These are phyloP conservation scores for Tephrocybe sp. DNA, from an alignment of 768 basidiomycete genomes.

Conservation along the genomic window DNA sequence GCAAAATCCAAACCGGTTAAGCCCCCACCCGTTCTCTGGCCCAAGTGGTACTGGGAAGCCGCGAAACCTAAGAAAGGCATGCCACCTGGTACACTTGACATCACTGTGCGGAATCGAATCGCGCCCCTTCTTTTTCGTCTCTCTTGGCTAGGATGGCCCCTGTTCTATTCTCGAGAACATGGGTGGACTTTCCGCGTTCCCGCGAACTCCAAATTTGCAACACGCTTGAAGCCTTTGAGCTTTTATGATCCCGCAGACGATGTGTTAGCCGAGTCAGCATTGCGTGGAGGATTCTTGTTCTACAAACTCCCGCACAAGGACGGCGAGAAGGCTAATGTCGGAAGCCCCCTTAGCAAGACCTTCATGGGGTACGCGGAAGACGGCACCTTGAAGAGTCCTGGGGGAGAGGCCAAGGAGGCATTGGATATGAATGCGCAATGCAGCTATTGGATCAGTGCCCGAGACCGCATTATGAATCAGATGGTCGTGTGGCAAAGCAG, in stretches of 20 bases:
- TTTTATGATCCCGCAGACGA: slow-evolving; percentile 71
- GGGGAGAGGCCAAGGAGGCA: slow-evolving; percentile 78
- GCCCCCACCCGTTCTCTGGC: slow-evolving; percentile 69
- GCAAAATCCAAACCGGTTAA: slow-evolving; percentile 36
- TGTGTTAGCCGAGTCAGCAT: slow-evolving; percentile 46
- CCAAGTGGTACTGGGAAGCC: slow-evolving; percentile 96
- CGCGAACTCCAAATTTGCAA: slow-evolving; percentile 42
- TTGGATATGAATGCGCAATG: slow-evolving; percentile 92
- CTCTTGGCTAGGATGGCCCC: slow-evolving; percentile 84
- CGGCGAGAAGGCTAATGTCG: slow-evolving; percentile 94
- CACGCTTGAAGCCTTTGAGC: slow-evolving; percentile 42
- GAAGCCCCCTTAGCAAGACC: slow-evolving; percentile 83
- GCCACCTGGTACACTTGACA: slow-evolving; percentile 73
- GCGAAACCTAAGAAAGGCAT: slow-evolving; percentile 68
- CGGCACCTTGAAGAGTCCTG: slow-evolving; percentile 82
- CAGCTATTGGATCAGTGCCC: slow-evolving; percentile 95
- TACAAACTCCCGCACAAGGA: slow-evolving; percentile 97
- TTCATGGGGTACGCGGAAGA: slow-evolving; percentile 90
- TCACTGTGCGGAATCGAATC: slow-evolving; percentile 81
- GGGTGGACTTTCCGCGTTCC: slow-evolving; percentile 92
- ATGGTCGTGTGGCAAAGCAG: slow-evolving; percentile 84
- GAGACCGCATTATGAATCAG: slow-evolving; percentile 91
- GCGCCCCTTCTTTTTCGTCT: slow-evolving; percentile 85
- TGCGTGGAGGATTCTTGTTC: slow-evolving; percentile 59
- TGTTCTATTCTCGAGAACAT: slow-evolving; percentile 82